A percentile compares a stretch with the other conserved stretches of the same genome.
phyloP scores from a whole-genome alignment of 805 yeast species.

The Cyberlindnera sargentensis region DNA sequence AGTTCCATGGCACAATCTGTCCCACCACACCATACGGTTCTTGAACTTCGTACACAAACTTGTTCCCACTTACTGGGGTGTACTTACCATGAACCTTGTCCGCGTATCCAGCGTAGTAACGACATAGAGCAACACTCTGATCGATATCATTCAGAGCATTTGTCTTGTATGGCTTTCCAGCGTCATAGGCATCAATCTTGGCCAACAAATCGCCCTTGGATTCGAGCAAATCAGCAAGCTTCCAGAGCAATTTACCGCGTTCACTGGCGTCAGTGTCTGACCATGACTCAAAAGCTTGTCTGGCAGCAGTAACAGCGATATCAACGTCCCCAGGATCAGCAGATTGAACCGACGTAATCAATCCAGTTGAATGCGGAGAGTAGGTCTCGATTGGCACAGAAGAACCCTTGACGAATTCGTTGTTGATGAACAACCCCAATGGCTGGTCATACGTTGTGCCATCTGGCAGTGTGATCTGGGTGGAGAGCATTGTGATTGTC shows the following conservation, averaged over 20 bases:
- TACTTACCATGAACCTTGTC: conserved; percentile 61
- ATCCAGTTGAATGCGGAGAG: conserved; percentile 56
- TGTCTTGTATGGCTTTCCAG: conserved; percentile 64
- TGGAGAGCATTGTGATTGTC: neutral
- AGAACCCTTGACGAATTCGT: conserved; percentile 71
- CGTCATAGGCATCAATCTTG: conserved; percentile 65
- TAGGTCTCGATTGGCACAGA: conserved; percentile 45
- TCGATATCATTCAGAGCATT: conserved; percentile 65
- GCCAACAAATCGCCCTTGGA: conserved; percentile 56
- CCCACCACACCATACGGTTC: conserved; percentile 81
- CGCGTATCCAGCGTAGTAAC: conserved; percentile 69
- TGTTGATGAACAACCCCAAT: conserved; percentile 83
- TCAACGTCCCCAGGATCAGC: conserved; percentile 18
- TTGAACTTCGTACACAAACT: conserved; percentile 57
- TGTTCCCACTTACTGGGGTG: conserved; percentile 58
- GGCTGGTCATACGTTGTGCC: conserved; percentile 69
- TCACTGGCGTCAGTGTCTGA: conserved; percentile 51
- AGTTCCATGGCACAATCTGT: conserved; percentile 80
- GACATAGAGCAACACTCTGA: conserved; percentile 53
- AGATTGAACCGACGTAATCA: conserved; percentile 34
- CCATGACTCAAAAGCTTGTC: conserved; percentile 56
- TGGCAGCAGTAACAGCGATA: conserved; percentile 36
- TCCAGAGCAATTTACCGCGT: conserved; percentile 46
- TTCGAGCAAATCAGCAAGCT: conserved; percentile 65
- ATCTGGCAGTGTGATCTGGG: conserved; percentile 49